Percentiles rank a stretch among this genome's conserved stretches.
Evolutionary conservation across 192 early-diverging fungal species (phyloP).

Genomic region (Gaertneriomyces semiglobifer): DNA sequence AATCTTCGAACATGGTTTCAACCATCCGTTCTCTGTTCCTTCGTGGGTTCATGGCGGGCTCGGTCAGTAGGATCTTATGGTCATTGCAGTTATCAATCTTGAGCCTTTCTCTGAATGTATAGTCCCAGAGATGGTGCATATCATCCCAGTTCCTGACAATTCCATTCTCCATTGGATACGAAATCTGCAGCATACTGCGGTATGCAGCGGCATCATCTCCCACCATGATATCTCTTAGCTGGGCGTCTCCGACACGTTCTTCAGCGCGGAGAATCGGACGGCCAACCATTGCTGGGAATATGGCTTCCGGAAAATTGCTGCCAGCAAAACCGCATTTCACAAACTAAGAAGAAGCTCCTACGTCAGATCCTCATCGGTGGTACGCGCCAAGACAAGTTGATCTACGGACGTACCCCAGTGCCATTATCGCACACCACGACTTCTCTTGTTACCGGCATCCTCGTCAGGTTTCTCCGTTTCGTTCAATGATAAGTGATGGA

Average conservation of each 20-base stretch:
- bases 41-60: slow-evolving; percentile 94
- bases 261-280: slow-evolving; percentile 96
- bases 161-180: slow-evolving; percentile 99
- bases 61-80: slow-evolving; percentile 92
- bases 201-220: slow-evolving; percentile 93
- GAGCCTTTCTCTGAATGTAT: slow-evolving; percentile 93
- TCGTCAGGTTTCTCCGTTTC: too few species aligned
- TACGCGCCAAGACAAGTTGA: not conserved
- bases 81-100: slow-evolving; percentile 76
- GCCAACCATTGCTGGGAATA: slow-evolving; percentile 97
- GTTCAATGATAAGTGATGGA: too few species aligned
- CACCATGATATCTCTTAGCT: slow-evolving; percentile 94
- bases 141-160: slow-evolving; percentile 98
- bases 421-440: slow-evolving; percentile 61
- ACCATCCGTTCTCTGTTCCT: slow-evolving; percentile 90
- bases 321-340: slow-evolving; percentile 96
- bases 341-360: slow-evolving; percentile 56
- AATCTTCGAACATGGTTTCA: slow-evolving; percentile 95
- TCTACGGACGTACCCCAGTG: slow-evolving; percentile 44
- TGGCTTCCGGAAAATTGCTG: slow-evolving; percentile 90
- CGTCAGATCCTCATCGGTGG: not conserved
- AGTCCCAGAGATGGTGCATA: slow-evolving; percentile 92
- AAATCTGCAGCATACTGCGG: slow-evolving; percentile 86
- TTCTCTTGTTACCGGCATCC: slow-evolving; percentile 23
- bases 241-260: slow-evolving; percentile 73